phyloP scores from a whole-genome alignment of 163 green algal species.

The Prototheca wickerhamii region DNA sequence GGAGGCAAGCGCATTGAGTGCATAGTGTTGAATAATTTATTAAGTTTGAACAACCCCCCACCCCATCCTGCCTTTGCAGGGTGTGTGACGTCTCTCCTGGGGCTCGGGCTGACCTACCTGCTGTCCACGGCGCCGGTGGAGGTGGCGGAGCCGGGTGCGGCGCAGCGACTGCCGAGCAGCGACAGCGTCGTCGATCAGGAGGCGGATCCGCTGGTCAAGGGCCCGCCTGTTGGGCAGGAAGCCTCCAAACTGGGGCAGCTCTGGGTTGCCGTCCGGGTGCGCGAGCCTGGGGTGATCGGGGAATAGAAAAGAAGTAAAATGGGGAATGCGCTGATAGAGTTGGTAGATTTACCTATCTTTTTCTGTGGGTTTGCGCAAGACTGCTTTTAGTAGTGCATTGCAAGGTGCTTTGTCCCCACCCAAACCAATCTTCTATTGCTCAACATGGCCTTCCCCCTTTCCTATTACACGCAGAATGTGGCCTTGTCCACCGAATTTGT shows the following conservation, averaged over 20 bases:
- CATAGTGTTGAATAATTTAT: background rate
- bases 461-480: background rate
- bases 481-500: background rate
- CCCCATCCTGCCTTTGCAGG: background rate
- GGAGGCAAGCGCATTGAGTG: background rate
- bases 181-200: no score
- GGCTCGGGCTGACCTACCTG: constrained; percentile 20
- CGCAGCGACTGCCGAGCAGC: no score
- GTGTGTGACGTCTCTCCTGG: constrained; percentile 22
- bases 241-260: no score
- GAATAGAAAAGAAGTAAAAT: no score
- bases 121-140: constrained; percentile 2
- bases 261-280: no score
- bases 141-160: constrained; percentile 2
- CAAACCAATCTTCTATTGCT: background rate
- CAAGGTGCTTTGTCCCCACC: background rate
- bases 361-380: background rate
- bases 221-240: no score
- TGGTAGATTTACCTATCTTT: no score
- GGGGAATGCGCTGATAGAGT: no score
- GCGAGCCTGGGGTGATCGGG: no score
- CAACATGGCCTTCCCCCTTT: background rate
- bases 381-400: background rate
- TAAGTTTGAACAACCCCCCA: background rate
- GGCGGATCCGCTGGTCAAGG: no score